Base-by-base conservation (phyloP, 805 yeast species). In the Pichia membranifaciens region DNA sequence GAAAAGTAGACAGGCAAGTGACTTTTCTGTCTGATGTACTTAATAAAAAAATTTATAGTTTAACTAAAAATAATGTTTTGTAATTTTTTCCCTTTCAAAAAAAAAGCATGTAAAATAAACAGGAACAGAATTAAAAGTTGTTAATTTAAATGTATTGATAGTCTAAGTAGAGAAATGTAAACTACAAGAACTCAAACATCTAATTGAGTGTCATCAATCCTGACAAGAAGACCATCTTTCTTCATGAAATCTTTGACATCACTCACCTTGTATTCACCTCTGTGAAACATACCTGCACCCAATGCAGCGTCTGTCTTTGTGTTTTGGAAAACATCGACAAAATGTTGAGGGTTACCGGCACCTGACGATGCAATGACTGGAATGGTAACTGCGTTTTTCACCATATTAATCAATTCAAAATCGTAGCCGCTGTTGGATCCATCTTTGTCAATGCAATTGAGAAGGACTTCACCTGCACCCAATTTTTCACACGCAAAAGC, bases 361-460 rank as follows among this genome's bases (percentile, higher is more conserved):
- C 99, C 99, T 52, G 95, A 84, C 6, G 97, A 89, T 0, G 99
- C 98, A 64, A 93, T 93, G 2, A 93, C 97, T 0, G 99, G 99
- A 41, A 95, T 84, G 1, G 71, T 69, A 5, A 88, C 95, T 0
- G 85, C 81, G 2, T 70, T 57, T 58, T 93, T 93, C 49, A 88
- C 81, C 57, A 84, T 91, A 20, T 77, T 69, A 39, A 93, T 79
- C 43, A 93, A 73, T 62, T 93, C 98, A 48, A 88, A 71, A 58
- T 93, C 97, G 60, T 79, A 93, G 0, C 99, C 99, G 20, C 90
- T 82, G 62, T 93, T 95, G 10, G 96, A 79, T 10, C 99, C 99
- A 65, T 93, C 99, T 67, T 87, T 88, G 65, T 93, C 99, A 51
- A 93, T 93, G 62, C 98, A 91, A 65, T 93, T 93, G 53, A 93